Base-by-base conservation (phyloP, 805 yeast genomes). In the Wickerhamomyces alni region DNA sequence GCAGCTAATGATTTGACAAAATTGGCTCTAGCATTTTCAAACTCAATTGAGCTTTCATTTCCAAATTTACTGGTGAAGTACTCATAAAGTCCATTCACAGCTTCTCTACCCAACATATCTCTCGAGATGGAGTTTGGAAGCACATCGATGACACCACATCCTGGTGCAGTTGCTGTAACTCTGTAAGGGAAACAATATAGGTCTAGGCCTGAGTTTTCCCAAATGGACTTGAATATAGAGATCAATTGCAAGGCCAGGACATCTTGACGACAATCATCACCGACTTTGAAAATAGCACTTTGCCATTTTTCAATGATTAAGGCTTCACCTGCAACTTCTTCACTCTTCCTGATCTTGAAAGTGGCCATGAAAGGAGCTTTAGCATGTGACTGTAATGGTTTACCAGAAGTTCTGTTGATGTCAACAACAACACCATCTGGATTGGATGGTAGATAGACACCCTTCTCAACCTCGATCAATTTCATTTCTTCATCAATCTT, bases 291-390 rank as follows among this genome's bases (percentile, higher is more conserved):
- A 59, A 93, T 94, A 12, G 99, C 99, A 56, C 94, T 80, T 57
- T 88, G 88, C 94, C 95, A 84, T 48, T 71, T 75, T 37, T 85
- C 91, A 36, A 75, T 58, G 5, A 73, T 70, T 6, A 56, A 47
- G n/a, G 46, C 48, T 22, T 55, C 70, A 33, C 71, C 73, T 12
- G 57, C 54, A 17, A 66, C 69, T 13, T 62, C 62, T 15, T 74
- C 69, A 5, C 76, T 75, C 50, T 78, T 80, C 35, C 74, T 72
- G 50, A 93, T 88, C 61, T 80, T 84, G 70, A 93, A 93, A 1
- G 95, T 82, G 0, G 99, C 99, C 89, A 93, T 74, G 59, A 88
- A 93, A 29, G 99, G 99, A 0, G 99, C 98, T 59, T 93, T 93
- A 12, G 99, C 99, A 60, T 93, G 99, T 11, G 96, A 86, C 63